Conservation (phyloP, 257 asterid species). For the Fraxinus cuspidata region DNA sequence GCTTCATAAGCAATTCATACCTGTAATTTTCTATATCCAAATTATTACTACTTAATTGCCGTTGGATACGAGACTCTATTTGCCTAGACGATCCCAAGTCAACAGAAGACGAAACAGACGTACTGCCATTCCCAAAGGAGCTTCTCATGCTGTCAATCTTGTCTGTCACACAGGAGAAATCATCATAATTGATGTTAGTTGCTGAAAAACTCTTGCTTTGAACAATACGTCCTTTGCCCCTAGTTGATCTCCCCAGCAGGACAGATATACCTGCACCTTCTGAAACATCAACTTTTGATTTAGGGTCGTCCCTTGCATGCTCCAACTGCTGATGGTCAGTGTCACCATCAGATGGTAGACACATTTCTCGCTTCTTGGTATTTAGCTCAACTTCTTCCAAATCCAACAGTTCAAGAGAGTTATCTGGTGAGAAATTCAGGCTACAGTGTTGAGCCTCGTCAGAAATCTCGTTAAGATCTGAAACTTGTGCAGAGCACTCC, state of each 20-base stretch:
- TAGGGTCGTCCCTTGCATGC: constrained; percentile 29
- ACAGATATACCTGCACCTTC: constrained; percentile 80
- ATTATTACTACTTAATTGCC: constrained; percentile 71
- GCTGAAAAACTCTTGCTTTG: constrained; percentile 81
- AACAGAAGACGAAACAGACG: constrained; percentile 78
- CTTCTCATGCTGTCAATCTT: constrained; percentile 72
- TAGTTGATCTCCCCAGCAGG: constrained; percentile 60
- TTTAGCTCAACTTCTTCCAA: constrained; percentile 37
- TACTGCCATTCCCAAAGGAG: constrained; percentile 72
- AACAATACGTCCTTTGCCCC: constrained; percentile 54
- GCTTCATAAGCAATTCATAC: constrained; percentile 52
- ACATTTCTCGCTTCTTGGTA: constrained; percentile 30
- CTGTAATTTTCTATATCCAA: constrained; percentile 64
- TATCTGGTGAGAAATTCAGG: constrained; percentile 23
- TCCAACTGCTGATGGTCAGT: constrained; percentile 23
- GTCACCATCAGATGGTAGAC: constrained; percentile 37
- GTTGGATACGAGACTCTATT: constrained; percentile 51
- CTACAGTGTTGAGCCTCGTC: constrained; percentile 33
- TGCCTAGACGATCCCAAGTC: constrained; percentile 74
- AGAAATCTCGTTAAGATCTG: constrained; percentile 35
- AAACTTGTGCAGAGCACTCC: constrained; percentile 35
- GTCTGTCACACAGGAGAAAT: constrained; percentile 71
- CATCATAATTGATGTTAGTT: constrained; percentile 69
- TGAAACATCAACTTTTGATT: constrained; percentile 46
- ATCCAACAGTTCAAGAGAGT: constrained; percentile 21